Percentiles rank a stretch among this genome's conserved stretches.
Conservation (phyloP, 202 grass and related monocot genomes). For the Cymbopogon flexuosus region DNA sequence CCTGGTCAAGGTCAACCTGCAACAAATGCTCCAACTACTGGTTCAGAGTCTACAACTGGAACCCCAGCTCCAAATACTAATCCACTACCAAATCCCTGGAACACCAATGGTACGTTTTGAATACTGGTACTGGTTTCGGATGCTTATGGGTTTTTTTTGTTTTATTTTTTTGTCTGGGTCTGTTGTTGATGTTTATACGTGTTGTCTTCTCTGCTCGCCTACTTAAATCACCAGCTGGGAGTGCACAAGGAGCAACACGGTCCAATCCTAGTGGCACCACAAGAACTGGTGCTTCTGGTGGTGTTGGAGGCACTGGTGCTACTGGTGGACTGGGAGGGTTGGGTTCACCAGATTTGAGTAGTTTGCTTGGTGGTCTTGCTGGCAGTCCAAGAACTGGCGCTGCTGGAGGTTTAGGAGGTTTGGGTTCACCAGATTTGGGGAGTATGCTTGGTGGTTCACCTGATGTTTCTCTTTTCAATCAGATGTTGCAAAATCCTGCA, state of each 20-base stretch:
- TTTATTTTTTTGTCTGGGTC: not conserved
- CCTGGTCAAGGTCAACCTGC: slow-evolving; percentile 42
- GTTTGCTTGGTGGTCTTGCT: slow-evolving; percentile 44
- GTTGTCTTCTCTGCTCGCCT: slow-evolving; percentile 12
- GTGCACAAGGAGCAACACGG: slow-evolving; percentile 40
- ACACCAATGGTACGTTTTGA: slow-evolving; percentile 53
- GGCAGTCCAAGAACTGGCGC: slow-evolving; percentile 35
- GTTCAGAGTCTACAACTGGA: slow-evolving; percentile 48
- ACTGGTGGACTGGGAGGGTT: slow-evolving; percentile 50
- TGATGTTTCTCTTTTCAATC: slow-evolving; percentile 51
- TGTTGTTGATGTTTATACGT: not conserved
- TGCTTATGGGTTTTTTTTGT: not conserved
- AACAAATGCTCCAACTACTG: slow-evolving; percentile 42
- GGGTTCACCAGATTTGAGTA: slow-evolving; percentile 60
- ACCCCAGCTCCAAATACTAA: slow-evolving; percentile 80
- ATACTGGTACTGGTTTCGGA: slow-evolving; percentile 1
- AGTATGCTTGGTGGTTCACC: slow-evolving; percentile 43
- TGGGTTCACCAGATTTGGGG: slow-evolving; percentile 59
- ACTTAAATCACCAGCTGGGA: slow-evolving; percentile 50
- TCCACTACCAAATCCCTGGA: slow-evolving; percentile 95
- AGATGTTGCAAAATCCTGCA: slow-evolving; percentile 77
- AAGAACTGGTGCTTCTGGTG: slow-evolving; percentile 33
- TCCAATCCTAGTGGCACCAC: slow-evolving; percentile 41
- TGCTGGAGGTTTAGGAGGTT: slow-evolving; percentile 45
- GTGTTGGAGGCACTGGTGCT: slow-evolving; percentile 38